Conservation (phyloP, 2,329 filamentous ascomycete genomes). For the Epichloe brachyelytri region DNA sequence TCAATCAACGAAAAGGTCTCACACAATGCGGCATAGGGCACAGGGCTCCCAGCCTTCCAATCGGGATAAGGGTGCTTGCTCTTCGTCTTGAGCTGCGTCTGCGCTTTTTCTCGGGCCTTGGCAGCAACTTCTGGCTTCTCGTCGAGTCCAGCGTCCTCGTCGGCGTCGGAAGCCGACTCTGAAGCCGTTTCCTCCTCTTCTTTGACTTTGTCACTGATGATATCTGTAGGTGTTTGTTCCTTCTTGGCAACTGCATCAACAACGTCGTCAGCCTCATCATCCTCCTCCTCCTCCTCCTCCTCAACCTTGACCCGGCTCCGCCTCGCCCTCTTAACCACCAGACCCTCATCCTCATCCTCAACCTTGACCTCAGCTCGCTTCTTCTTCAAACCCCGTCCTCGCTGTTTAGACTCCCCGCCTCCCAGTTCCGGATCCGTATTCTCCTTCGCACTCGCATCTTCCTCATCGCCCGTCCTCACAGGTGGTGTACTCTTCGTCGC, state of each 20-base stretch:
- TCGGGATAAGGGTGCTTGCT: conserved; percentile 81
- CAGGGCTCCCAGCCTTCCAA: conserved; percentile 78
- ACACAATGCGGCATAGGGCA: conserved; percentile 89
- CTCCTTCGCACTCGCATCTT: conserved; percentile 21
- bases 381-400: conserved; percentile 18
- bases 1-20: conserved; percentile 91
- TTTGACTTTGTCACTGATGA: conserved; percentile 16
- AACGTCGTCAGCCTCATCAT: not conserved
- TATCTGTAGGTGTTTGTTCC: conserved; percentile 12
- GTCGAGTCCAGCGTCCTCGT: conserved; percentile 38
- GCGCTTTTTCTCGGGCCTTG: conserved; percentile 69
- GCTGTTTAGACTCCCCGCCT: conserved; percentile 29
- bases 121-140: conserved; percentile 57
- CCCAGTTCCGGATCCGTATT: conserved; percentile 27
- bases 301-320: conserved; percentile 34
- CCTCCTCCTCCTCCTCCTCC: conserved; percentile 27
- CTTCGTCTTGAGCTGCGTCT: conserved; percentile 57
- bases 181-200: conserved; percentile 7
- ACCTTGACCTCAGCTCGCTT: conserved; percentile 7
- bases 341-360: conserved; percentile 41
- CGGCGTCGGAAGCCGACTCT: conserved; percentile 25
- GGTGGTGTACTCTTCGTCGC: conserved; percentile 39
- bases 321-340: conserved; percentile 44
- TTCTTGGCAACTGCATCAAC: not conserved
- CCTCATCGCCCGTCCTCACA: conserved; percentile 16